Conservation (phyloP, 441 rosid species). For the Gossypium davidsonii region DNA sequence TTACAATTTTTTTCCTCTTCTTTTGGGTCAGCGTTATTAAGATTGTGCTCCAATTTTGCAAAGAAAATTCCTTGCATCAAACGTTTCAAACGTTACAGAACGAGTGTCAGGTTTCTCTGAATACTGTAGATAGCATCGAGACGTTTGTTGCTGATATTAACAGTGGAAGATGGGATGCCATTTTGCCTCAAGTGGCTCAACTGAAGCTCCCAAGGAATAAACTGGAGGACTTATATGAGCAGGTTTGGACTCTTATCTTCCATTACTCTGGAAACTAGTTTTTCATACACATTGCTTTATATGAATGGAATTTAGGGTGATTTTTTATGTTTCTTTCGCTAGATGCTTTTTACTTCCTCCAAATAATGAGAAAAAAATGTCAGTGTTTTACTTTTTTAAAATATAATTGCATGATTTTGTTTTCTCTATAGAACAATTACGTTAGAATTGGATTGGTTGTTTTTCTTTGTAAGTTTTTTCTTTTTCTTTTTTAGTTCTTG, state of each 20-base stretch:
- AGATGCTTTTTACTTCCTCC: neutral
- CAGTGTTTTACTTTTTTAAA: neutral
- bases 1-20: neutral
- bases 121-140: constrained; percentile 91
- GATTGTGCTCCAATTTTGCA: constrained; percentile 94
- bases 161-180: constrained; percentile 90
- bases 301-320: neutral
- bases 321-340: neutral
- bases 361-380: neutral
- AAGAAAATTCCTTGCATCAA: constrained; percentile 89
- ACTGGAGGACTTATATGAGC: constrained; percentile 89
- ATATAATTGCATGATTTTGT: neutral
- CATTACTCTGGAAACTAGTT: neutral
- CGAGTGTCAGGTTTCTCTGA: constrained; percentile 92
- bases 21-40: constrained; percentile 66
- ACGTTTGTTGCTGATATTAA: constrained; percentile 87
- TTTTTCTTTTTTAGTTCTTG: no score
- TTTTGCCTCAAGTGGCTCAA: constrained; percentile 90
- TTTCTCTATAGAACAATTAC: neutral
- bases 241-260: constrained; percentile 35
- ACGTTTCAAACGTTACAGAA: constrained; percentile 90
- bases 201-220: constrained; percentile 92
- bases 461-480: neutral
- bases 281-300: neutral
- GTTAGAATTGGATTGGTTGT: neutral